Evolutionary conservation across 495 filamentous ascomycete genomes (phyloP).

Genomic region (Penicillium samsonianum): DNA sequence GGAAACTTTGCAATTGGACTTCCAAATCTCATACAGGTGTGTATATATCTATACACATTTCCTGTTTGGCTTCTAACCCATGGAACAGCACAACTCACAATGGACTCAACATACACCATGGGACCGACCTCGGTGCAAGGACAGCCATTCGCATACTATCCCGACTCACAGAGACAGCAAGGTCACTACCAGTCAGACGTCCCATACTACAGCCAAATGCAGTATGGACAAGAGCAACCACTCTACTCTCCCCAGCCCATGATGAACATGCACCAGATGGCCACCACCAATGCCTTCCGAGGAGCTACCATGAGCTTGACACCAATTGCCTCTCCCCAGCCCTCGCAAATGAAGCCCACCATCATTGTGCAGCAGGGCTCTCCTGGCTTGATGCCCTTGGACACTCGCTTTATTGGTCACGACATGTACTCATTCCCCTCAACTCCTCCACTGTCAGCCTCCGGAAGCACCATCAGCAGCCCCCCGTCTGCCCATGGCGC

Average conservation of each 20-base stretch:
- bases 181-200: conserved; percentile 71
- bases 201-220: conserved; percentile 53
- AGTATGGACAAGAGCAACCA: conserved; percentile 42
- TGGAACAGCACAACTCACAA: conserved; percentile 31
- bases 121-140: conserved; percentile 57
- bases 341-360: conserved; percentile 72
- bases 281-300: conserved; percentile 61
- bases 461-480: conserved; percentile 83
- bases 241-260: conserved; percentile 46
- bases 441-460: conserved; percentile 84
- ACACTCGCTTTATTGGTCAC: conserved; percentile 69
- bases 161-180: conserved; percentile 79
- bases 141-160: conserved; percentile 92
- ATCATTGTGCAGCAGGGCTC: conserved; percentile 70
- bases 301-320: conserved; percentile 59
- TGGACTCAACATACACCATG: conserved; percentile 61
- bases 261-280: conserved; percentile 75
- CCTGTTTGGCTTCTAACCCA: neutral
- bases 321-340: conserved; percentile 76
- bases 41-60: neutral
- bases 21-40: conserved; percentile 4
- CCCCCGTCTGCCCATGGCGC: conserved; percentile 75
- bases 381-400: conserved; percentile 70
- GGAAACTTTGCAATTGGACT: conserved; percentile 8
- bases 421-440: conserved; percentile 78